Base-by-base conservation (phyloP, 495 filamentous ascomycete genomes). In the Penicillium odoratum region DNA sequence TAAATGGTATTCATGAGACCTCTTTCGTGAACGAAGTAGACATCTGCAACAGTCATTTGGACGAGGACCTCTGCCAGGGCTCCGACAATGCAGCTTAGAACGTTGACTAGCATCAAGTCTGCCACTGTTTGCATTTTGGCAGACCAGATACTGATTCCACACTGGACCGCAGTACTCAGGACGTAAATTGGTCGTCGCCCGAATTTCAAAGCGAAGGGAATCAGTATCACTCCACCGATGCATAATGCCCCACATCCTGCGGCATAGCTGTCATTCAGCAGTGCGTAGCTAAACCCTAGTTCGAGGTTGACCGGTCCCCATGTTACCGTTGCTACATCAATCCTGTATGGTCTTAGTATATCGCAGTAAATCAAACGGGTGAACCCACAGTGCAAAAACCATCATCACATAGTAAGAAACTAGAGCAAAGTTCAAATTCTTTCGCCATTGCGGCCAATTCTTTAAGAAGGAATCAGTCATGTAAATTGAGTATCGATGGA, bases 1-100 rank as follows among this genome's bases (percentile, higher is more conserved):
- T 78, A 80, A 5, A 76, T 59, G 0, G 61, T 62, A 55, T 79
- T 79, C 68, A 74, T 73, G 0, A 65, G 51, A 2, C 71, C 78
- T 40, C 73, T 66, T 56, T 81, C 69, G 48, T 81, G 80, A 4
- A 79, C 73, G 43, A 81, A 81, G 61, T 70, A 82, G 7, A 82
- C 34, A 58, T 81, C 78, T 1, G 74, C 69, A 18, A 80, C 67
- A 0, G 76, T 79, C 69, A 79, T 75, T 51, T 80, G 75, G 10
- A 81, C 72, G 13, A 79, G 43, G 0, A 69, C 66, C 59, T 81
- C 77, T 4, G 63, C 60, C 3, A 79, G 40, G 0, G 75, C 70
- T n/a, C 76, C 77, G 8, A 69, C 64, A 10, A 74, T 57, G 28
- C 76, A 69, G 28, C 59, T 64, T 6, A 79, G 7, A 0, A 72